Conservation (phyloP, 148 eudicot species). For the Suaeda aralocaspica region DNA sequence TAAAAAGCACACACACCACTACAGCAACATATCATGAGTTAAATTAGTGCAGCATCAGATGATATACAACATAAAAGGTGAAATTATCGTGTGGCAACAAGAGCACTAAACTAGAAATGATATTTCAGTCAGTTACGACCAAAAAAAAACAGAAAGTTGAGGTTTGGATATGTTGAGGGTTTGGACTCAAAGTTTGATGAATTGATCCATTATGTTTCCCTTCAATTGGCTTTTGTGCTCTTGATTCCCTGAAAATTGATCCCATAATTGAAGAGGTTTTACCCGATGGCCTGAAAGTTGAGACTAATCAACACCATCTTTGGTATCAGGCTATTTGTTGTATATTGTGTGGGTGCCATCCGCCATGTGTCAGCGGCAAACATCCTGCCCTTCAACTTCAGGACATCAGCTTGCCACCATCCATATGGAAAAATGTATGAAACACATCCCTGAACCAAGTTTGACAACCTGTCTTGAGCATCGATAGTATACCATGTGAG, state of each 20-base stretch:
- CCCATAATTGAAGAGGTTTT: background rate
- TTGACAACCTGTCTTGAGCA: conserved; percentile 5
- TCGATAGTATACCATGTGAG: background rate
- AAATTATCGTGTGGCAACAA: no score
- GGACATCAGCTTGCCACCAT: background rate
- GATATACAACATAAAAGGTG: no score
- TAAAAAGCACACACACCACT: no score
- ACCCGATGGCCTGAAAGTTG: background rate
- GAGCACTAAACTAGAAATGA: no score
- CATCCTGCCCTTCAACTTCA: no score
- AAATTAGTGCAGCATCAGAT: no score
- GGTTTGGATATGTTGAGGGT: no score
- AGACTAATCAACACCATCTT: background rate
- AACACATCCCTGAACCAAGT: conserved; percentile 3
- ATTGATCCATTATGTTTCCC: background rate
- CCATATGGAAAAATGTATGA: background rate
- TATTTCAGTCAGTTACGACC: no score
- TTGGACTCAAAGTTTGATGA: background rate
- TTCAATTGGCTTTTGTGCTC: background rate
- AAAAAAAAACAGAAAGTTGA: no score
- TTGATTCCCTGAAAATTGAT: background rate
- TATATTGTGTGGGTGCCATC: background rate
- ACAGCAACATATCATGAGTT: no score
- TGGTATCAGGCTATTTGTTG: background rate
- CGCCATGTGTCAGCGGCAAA: background rate